Evolutionary conservation across 495 filamentous ascomycete species (phyloP), one percentile per base, ranked within the genome.

Genomic region (Aspergillus sparsus): DNA sequence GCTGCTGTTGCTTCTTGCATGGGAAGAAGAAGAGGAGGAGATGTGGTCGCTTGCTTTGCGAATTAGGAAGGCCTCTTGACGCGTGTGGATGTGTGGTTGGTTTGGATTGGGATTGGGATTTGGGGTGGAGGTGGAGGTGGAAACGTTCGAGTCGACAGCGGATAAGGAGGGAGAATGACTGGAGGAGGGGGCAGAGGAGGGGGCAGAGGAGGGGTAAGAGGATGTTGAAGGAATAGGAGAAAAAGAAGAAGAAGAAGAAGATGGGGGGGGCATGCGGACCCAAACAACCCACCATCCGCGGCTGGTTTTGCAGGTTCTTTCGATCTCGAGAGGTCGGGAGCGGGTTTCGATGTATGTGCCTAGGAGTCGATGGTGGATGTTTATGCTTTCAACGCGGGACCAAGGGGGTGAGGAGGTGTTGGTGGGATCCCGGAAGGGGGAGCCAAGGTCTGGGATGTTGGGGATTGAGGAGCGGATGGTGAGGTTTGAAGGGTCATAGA

Each of bases 281-380:
- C 95, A 98, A 52, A 97, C 89, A 32, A 98, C 80, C 94, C 95
- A 98, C 93, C 93, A 98, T 1, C 92, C 92, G 9, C 92, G 83
- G 49, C 79, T 89, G 6, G 93, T 98, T 80, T 97, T 96, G 73
- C 87, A 90, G 11, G 89, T 97, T n/a, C 89, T 77, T 73, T 98
- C 95, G 7, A 87, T 70, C 66, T 93, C 91, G 12, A 79, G 71
- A 2, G 74, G 64, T 10, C 83, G 75, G 15, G 76, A 74, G 11
- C 82, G 80, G 16, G 90, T 90, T 33, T 84, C 80, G 21, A 75
- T 73, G 65, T 91, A 85, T 35, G 89, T 93, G 62, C 83, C 86
- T 12, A 98, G 76, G 35, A 98, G 87, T 61, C 95, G 88, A 51
- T 83, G 87, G 71, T 98, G 92, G 2, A 95, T 91, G 68, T 89